Conservation (phyloP, 1,284 basidiomycete genomes). For the Papiliotrema nemorosa region DNA sequence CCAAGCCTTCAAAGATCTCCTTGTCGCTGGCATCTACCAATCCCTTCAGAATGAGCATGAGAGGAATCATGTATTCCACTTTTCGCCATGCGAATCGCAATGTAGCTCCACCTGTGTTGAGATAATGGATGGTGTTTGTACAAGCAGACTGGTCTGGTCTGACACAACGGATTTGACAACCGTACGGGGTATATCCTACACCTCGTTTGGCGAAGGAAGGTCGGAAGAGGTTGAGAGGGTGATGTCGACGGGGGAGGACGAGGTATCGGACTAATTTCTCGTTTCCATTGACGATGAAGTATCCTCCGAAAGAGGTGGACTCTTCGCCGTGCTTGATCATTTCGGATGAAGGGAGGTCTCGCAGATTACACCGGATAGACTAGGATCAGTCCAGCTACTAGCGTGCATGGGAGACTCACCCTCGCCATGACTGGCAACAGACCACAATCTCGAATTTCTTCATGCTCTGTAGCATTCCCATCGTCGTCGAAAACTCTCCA, state of each 20-base stretch:
- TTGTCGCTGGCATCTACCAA: slow-evolving; percentile 91
- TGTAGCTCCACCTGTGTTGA: slow-evolving; percentile 93
- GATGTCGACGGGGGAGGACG: slow-evolving; percentile 64
- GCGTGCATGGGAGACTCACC: slow-evolving; percentile 56
- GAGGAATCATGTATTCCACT: slow-evolving; percentile 97
- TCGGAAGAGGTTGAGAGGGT: slow-evolving; percentile 72
- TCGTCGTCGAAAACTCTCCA: slow-evolving; percentile 76
- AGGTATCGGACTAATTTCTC: slow-evolving; percentile 95
- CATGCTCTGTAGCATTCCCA: slow-evolving; percentile 52
- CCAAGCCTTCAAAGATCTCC: slow-evolving; percentile 96
- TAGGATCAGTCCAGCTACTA: slow-evolving; percentile 39
- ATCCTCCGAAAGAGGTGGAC: slow-evolving; percentile 96
- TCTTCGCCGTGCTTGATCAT: slow-evolving; percentile 92
- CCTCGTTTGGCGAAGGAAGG: slow-evolving; percentile 87
- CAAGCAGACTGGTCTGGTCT: slow-evolving; percentile 84
- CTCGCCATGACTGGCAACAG: slow-evolving; percentile 94
- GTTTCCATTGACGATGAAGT: slow-evolving; percentile 98
- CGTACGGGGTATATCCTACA: slow-evolving; percentile 89
- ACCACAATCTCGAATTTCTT: slow-evolving; percentile 82
- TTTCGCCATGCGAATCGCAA: slow-evolving; percentile 96
- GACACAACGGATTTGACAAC: slow-evolving; percentile 92
- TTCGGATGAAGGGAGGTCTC: slow-evolving; percentile 75
- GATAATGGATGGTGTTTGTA: slow-evolving; percentile 96
- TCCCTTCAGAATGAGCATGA: slow-evolving; percentile 95
- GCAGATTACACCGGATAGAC: slow-evolving; percentile 93